Conservation (phyloP, 208 protist species). For the Porcisia deanei region DNA sequence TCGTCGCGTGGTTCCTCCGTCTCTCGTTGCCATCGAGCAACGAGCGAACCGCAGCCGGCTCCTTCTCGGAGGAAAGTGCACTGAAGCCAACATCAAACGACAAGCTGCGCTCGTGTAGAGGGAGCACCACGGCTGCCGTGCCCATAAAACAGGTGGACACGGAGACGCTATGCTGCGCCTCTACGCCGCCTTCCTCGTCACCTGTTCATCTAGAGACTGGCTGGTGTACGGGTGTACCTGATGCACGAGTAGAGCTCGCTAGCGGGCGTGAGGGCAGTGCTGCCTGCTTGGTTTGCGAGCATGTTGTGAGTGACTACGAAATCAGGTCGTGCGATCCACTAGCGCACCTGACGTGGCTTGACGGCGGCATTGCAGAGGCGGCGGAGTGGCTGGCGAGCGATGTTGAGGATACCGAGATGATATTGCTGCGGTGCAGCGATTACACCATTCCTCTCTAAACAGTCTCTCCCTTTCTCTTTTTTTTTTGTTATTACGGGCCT, state of each 20-base stretch:
- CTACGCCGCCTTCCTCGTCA: background rate
- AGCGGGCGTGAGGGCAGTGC: background rate
- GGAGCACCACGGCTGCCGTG: background rate
- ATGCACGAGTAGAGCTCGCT: background rate
- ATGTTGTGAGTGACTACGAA: background rate
- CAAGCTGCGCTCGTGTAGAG: background rate
- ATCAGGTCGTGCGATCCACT: background rate
- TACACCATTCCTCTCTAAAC: conserved; percentile 32
- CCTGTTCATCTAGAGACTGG: background rate
- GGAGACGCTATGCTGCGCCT: background rate
- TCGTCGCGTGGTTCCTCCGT: background rate
- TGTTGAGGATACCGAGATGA: conserved; percentile 35
- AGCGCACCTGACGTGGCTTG: background rate
- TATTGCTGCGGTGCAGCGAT: conserved; percentile 29
- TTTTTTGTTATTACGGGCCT: too few species aligned
- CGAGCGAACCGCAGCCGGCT: background rate
- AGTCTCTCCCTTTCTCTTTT: background rate
- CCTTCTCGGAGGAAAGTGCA: background rate
- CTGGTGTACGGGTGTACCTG: background rate
- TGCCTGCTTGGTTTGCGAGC: background rate
- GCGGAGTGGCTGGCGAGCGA: conserved; percentile 3
- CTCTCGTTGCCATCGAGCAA: background rate
- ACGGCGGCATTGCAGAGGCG: background rate
- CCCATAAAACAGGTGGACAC: too few species aligned
- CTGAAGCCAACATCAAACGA: background rate